Evolutionary conservation across 1,284 basidiomycete genomes (phyloP).

Genomic region (Amylostereum areolatum): DNA sequence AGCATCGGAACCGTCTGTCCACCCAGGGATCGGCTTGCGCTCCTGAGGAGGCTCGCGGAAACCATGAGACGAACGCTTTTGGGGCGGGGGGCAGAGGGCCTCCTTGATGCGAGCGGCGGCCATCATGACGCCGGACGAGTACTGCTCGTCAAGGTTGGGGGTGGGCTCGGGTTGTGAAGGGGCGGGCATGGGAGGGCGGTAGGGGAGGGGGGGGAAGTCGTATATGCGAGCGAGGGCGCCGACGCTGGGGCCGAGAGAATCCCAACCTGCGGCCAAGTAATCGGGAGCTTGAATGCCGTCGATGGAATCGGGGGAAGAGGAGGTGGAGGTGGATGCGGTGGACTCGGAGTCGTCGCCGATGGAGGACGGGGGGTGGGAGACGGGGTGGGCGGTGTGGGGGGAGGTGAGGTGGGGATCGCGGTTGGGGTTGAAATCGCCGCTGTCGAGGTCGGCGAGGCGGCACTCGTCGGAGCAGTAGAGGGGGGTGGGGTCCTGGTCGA

Average conservation of each 20-base stretch:
- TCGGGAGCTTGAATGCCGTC: slow-evolving; percentile 21
- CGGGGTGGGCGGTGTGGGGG: slow-evolving; percentile 32
- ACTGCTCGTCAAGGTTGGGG: slow-evolving; percentile 30
- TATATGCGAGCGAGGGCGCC: slow-evolving; percentile 48
- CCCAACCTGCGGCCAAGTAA: slow-evolving; percentile 17
- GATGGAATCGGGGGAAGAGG: slow-evolving; percentile 23
- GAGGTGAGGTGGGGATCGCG: slow-evolving; percentile 32
- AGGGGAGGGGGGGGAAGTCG: slow-evolving; percentile 43
- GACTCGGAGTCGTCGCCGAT: slow-evolving; percentile 34
- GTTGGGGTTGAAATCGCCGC: slow-evolving; percentile 41
- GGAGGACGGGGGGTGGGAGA: slow-evolving; percentile 27
- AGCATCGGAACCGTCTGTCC: slow-evolving; percentile 60
- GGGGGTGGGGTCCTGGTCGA: slow-evolving; percentile 68
- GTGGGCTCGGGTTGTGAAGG: slow-evolving; percentile 8
- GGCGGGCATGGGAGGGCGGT: slow-evolving; percentile 20
- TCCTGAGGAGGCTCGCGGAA: slow-evolving; percentile 19
- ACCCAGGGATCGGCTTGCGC: slow-evolving; percentile 50
- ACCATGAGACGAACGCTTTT: slow-evolving; percentile 14
- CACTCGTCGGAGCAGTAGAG: slow-evolving; percentile 79
- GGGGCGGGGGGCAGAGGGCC: slow-evolving; percentile 38
- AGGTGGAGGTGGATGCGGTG: slow-evolving; percentile 33
- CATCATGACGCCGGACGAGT: slow-evolving; percentile 61
- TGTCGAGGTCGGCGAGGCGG: slow-evolving; percentile 48
- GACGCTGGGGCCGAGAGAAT: slow-evolving; percentile 31
- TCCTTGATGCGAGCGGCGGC: slow-evolving; percentile 50